Evolutionary conservation across 2,329 filamentous ascomycete species (phyloP), one percentile per base, ranked within the genome.

Genomic region (Stachybotrys elegans): DNA sequence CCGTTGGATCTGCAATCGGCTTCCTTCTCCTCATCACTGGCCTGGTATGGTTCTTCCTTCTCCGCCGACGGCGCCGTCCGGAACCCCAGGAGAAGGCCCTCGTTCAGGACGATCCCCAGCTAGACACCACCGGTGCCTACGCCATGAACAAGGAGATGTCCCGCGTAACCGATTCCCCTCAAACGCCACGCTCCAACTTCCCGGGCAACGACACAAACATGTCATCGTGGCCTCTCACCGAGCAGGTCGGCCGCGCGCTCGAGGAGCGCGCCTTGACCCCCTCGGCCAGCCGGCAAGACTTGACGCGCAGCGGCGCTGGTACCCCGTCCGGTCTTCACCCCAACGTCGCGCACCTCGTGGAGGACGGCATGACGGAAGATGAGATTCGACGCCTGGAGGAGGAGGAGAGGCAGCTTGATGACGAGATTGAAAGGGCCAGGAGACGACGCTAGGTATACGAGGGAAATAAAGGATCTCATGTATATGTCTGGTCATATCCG

Each of bases 331-430:
- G 58, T 42, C 58, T 65, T 37, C 54, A 62, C 7, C 54, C 60
- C 17, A 63, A 62, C 22, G 73, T 76, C 37, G 70, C 71, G 16
- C 75, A 78, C 48, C 59, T 81, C 25, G 72, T 79, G 5, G 77
- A 81, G 53, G 76, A 79, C n/a, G 73, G 75, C 40, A 81, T 81
- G 77, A 79, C 77, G 39, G 64, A 66, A 8, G 76, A 74, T 0
- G 75, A 81, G 55, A 76, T 81, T 39, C 64, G 70, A 42, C 58
- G 73, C 49, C 51, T 81, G 34, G 76, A 79, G 53, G 77, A 79
- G 48, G 78, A 81, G 55, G 78, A 82, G 60, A 58, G 72, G 47
- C 69, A 75, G 48, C 62, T 82, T 27, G 78, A 81, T 44, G 73
- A 67, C 13, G 78, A 74, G 22, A 81, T 81, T 53, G 73, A 75